Percentiles rank a stretch among this genome's conserved stretches.
phyloP scores from a whole-genome alignment of 768 basidiomycete species.

The Lactarius indigo region DNA sequence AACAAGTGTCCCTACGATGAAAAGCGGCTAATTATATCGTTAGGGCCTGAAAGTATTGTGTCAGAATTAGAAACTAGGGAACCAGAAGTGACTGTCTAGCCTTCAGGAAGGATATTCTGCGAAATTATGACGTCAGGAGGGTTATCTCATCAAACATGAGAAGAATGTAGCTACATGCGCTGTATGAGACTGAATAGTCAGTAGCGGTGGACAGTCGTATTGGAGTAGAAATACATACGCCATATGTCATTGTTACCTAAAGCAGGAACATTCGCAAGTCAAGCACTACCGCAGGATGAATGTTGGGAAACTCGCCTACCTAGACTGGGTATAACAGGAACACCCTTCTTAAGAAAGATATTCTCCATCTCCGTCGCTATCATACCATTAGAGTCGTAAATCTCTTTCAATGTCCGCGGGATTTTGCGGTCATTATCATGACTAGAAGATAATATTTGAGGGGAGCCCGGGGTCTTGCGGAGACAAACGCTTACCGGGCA shows the following conservation, averaged over 20 bases:
- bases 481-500: slow-evolving; percentile 46
- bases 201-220: slow-evolving; percentile 3
- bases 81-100: slow-evolving; percentile 32
- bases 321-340: slow-evolving; percentile 79
- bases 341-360: slow-evolving; percentile 63
- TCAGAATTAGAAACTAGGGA: not conserved
- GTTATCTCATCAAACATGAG: not conserved
- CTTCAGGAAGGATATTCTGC: slow-evolving; percentile 66
- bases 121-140: slow-evolving; percentile 10
- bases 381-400: slow-evolving; percentile 66
- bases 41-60: slow-evolving; percentile 47
- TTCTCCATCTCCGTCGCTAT: slow-evolving; percentile 68
- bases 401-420: slow-evolving; percentile 80
- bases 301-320: slow-evolving; percentile 54
- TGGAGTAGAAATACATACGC: slow-evolving; percentile 48
- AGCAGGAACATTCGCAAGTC: slow-evolving; percentile 6
- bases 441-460: slow-evolving; percentile 37
- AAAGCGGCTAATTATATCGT: slow-evolving; percentile 64
- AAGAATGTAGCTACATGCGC: slow-evolving; percentile 51
- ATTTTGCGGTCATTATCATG: slow-evolving; percentile 80
- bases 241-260: slow-evolving; percentile 90
- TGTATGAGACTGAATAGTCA: slow-evolving; percentile 31
- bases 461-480: not conserved
- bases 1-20: slow-evolving; percentile 48
- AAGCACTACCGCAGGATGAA: not conserved